Evolutionary conservation across 331 rosid species (phyloP), one percentile per base, ranked within the genome.

Genomic region (Acacia pycnantha): DNA sequence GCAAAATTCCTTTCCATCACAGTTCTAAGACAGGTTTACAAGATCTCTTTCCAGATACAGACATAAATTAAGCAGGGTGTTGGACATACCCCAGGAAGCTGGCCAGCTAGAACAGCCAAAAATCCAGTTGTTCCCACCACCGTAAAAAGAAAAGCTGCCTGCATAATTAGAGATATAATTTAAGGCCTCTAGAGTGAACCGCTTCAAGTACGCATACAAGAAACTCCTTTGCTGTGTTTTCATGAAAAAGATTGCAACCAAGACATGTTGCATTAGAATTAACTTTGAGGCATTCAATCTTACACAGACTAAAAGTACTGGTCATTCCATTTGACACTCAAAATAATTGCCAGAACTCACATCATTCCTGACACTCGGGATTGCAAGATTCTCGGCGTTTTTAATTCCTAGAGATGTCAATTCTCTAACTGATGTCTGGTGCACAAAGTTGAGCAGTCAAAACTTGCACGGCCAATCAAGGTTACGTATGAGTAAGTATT

Each of bases 111-210:
- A 87, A 92, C 79, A 71, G 79, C 99, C 37, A 93, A 86, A 88
- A 93, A 91, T 79, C 99, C 94, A 7, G 98, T 90, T 53, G 94
- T 88, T 47, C 99, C 99, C 73, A 93, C 99, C 84, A 95, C 98
- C 27, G 98, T 93, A 81, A 92, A 95, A 62, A 95, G 97, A 85
- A 95, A 95, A 86, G 98, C 97, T 48, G 97, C 99, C 97, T 93
- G 94, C 86, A 83, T 47, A 72, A 84, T 86, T 73, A 84, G 73
- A 81, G 3, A 70, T 64, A 8, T 21, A 37, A 37, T 37, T 37
- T 37, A 9, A 74, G 78, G 19, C 78, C 78, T 83, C 84, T 82
- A 58, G 47, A 70, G n/a, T 13, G 54, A 71, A 71, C 31, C 11
- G 40, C 58, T 71, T 76, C 22, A 8, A 41, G 33, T 35, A 70